Percentiles rank a stretch among this genome's conserved stretches.
These are phyloP conservation scores for Spergularia marina DNA, from an alignment of 148 eudicot species.

Conservation along the genomic window DNA sequence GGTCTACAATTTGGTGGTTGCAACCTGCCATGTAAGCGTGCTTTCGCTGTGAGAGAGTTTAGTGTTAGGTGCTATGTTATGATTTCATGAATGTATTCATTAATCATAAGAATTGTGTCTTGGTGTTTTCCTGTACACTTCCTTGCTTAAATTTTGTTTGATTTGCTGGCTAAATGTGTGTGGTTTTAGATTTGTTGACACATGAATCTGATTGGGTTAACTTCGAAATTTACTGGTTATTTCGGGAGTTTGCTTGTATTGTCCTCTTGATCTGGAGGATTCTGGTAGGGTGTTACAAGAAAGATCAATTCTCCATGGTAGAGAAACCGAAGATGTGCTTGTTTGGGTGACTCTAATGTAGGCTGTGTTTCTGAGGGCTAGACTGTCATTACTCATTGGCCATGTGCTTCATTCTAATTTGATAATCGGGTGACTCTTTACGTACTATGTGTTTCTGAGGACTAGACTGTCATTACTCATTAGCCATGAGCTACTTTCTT, in stretches of 20 bases:
- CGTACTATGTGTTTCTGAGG: background rate
- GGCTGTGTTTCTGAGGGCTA: background rate
- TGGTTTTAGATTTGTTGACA: background rate
- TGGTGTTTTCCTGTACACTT: background rate
- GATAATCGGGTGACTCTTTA: background rate
- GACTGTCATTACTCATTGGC: no score
- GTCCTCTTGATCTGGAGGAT: background rate
- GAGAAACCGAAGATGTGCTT: background rate
- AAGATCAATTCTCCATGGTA: background rate
- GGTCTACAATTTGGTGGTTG: no score
- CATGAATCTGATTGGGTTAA: background rate
- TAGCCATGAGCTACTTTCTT: background rate
- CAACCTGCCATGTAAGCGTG: no score
- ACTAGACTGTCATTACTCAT: no score
- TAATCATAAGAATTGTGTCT: background rate
- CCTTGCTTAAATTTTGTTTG: background rate
- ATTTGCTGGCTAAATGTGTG: background rate
- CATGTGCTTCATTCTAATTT: no score
- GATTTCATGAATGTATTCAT: background rate
- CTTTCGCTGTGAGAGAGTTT: background rate
- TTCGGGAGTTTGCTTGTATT: background rate
- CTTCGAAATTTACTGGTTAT: background rate
- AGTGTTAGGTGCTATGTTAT: background rate
- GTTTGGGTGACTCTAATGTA: background rate
- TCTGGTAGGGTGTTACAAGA: no score